Conservation (phyloP, 2,329 filamentous ascomycete species). For the Fusarium graminum region DNA sequence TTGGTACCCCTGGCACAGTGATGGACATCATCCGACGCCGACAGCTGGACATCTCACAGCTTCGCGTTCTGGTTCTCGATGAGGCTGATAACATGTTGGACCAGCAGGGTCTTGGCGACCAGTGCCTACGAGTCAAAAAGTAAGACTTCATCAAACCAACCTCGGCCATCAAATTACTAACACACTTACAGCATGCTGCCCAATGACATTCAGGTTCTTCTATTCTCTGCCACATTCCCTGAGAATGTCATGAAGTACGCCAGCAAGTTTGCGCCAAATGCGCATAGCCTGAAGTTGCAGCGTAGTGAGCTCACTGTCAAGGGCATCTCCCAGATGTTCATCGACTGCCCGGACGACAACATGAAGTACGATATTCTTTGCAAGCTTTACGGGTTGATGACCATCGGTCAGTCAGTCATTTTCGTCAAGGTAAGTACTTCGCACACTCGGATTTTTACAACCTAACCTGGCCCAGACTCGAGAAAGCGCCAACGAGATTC, state of each 20-base stretch:
- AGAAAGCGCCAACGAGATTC: slow-evolving; percentile 86
- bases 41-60: slow-evolving; percentile 76
- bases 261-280: slow-evolving; percentile 82
- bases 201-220: slow-evolving; percentile 81
- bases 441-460: not conserved
- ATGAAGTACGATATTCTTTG: slow-evolving; percentile 91
- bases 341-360: slow-evolving; percentile 86
- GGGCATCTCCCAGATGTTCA: slow-evolving; percentile 97
- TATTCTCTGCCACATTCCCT: slow-evolving; percentile 96
- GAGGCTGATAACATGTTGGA: slow-evolving; percentile 99
- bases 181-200: slow-evolving; percentile 73
- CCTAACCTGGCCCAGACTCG: slow-evolving; percentile 71
- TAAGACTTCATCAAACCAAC: slow-evolving; percentile 55
- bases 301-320: slow-evolving; percentile 95
- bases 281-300: slow-evolving; percentile 88
- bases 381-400: slow-evolving; percentile 95
- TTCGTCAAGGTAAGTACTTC: slow-evolving; percentile 81
- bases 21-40: slow-evolving; percentile 85
- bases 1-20: slow-evolving; percentile 94
- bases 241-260: slow-evolving; percentile 88
- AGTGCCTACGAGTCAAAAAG: slow-evolving; percentile 91
- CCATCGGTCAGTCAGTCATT: slow-evolving; percentile 96
- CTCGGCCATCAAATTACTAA: slow-evolving; percentile 49
- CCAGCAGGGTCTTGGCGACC: slow-evolving; percentile 92
- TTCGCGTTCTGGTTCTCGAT: slow-evolving; percentile 90